Percentiles rank a stretch among this genome's conserved stretches.
Conservation (phyloP, 2,329 filamentous ascomycete species). For the Teratosphaeria gauchensis region DNA sequence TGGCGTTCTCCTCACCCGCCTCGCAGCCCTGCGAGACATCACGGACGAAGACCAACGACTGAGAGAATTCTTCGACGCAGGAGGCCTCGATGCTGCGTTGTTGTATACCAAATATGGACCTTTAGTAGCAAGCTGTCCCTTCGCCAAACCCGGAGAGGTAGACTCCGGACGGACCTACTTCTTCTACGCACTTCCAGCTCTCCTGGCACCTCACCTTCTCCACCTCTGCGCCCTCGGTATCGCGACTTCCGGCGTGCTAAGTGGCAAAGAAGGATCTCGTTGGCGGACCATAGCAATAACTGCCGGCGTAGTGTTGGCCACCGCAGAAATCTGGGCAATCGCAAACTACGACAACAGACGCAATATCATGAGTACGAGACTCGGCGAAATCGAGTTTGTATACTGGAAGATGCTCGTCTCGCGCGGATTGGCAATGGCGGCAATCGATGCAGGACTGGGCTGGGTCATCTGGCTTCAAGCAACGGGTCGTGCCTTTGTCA, state of each 20-base stretch:
- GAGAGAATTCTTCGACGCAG: slow-evolving; percentile 55
- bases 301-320: slow-evolving; percentile 47
- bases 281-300: slow-evolving; percentile 67
- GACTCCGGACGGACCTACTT: slow-evolving; percentile 56
- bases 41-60: slow-evolving; percentile 55
- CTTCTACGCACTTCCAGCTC: slow-evolving; percentile 65
- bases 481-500: slow-evolving; percentile 69
- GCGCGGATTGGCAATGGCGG: slow-evolving; percentile 55
- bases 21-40: slow-evolving; percentile 51
- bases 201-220: slow-evolving; percentile 67
- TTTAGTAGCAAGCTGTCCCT: slow-evolving; percentile 65
- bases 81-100: slow-evolving; percentile 55
- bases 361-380: slow-evolving; percentile 53
- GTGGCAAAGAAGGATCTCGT: slow-evolving; percentile 51
- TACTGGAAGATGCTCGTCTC: slow-evolving; percentile 59
- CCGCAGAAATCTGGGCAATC: slow-evolving; percentile 57
- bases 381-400: slow-evolving; percentile 56
- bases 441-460: slow-evolving; percentile 55
- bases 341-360: slow-evolving; percentile 54
- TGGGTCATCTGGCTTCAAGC: slow-evolving; percentile 62
- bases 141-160: slow-evolving; percentile 45
- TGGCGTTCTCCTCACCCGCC: slow-evolving; percentile 72
- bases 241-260: slow-evolving; percentile 59
- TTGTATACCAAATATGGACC: slow-evolving; percentile 81
- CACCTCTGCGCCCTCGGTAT: slow-evolving; percentile 66